Evolutionary conservation across 1,284 basidiomycete species (phyloP).

Genomic region (Pascua guehoae): DNA sequence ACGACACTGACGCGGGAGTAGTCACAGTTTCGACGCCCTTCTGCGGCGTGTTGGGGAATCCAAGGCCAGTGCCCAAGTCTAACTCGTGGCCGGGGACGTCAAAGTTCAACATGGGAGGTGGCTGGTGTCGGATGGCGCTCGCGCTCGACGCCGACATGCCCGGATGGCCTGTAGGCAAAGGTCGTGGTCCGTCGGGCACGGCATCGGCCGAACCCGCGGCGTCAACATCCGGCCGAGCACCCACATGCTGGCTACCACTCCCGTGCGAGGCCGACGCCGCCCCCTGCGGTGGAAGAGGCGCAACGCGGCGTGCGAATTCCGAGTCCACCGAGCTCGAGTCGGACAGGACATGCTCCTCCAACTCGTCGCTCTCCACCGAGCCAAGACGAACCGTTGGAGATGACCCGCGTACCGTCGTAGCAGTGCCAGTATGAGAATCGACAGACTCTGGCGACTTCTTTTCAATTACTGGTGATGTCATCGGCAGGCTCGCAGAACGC

Average conservation of each 20-base stretch:
- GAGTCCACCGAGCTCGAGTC: conserved; percentile 13
- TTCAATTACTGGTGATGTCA: not conserved
- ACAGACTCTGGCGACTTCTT: too few relatives aligned
- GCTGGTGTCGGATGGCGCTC: not conserved
- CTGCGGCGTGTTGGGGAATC: not conserved
- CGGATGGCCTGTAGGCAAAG: not conserved
- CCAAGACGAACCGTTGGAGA: not conserved
- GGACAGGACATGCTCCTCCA: conserved; percentile 6
- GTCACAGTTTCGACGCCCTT: not conserved
- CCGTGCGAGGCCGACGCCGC: not conserved
- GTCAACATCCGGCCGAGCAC: too few relatives aligned
- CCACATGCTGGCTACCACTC: too few relatives aligned
- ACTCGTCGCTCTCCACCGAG: not conserved
- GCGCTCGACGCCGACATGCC: not conserved
- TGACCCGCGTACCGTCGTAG: too few relatives aligned
- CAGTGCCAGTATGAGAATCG: too few relatives aligned
- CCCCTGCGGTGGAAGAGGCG: not conserved
- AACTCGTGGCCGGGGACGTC: conserved; percentile 3
- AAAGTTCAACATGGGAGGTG: conserved; percentile 3
- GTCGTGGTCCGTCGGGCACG: too few relatives aligned
- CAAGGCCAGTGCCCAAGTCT: not conserved
- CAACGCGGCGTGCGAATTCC: conserved; percentile 4
- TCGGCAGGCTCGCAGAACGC: conserved; percentile 36
- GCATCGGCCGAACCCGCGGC: too few relatives aligned
- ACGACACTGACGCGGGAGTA: not conserved